These are phyloP conservation scores for Collybiopsis luxurians DNA, from an alignment of 768 basidiomycete species.

Conservation along the genomic window DNA sequence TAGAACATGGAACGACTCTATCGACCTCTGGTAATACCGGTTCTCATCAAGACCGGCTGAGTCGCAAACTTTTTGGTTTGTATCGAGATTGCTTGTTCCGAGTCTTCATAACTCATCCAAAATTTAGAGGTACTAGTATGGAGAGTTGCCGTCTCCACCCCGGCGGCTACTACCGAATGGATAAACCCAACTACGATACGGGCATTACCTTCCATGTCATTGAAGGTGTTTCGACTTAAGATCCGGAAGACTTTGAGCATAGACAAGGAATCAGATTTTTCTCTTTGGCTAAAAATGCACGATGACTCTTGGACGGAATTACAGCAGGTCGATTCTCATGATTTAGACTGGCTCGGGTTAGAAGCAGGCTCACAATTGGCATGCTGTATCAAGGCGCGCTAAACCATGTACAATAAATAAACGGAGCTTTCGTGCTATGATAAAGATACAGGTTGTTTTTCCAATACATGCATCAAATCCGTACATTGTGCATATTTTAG, in stretches of 20 bases:
- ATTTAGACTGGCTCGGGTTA: slow-evolving; percentile 71
- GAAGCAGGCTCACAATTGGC: slow-evolving; percentile 43
- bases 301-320: slow-evolving; percentile 48
- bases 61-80: slow-evolving; percentile 60
- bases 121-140: slow-evolving; percentile 21
- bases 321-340: slow-evolving; percentile 44
- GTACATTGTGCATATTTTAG: no score
- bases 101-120: not conserved
- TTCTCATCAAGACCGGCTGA: slow-evolving; percentile 48
- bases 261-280: slow-evolving; percentile 30
- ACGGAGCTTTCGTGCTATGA: not conserved
- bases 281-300: slow-evolving; percentile 56
- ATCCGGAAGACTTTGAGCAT: slow-evolving; percentile 47
- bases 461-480: not conserved
- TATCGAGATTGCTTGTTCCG: not conserved
- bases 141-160: slow-evolving; percentile 6
- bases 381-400: slow-evolving; percentile 25
- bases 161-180: slow-evolving; percentile 13
- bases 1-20: slow-evolving; percentile 60
- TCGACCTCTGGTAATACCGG: slow-evolving; percentile 23
- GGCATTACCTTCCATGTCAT: slow-evolving; percentile 66
- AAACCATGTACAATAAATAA: no score
- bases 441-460: slow-evolving; percentile 1
- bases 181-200: slow-evolving; percentile 34
- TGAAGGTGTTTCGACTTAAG: slow-evolving; percentile 64